phyloP scores from a whole-genome alignment of 345 rosid genomes.

The Populus pruinosa region DNA sequence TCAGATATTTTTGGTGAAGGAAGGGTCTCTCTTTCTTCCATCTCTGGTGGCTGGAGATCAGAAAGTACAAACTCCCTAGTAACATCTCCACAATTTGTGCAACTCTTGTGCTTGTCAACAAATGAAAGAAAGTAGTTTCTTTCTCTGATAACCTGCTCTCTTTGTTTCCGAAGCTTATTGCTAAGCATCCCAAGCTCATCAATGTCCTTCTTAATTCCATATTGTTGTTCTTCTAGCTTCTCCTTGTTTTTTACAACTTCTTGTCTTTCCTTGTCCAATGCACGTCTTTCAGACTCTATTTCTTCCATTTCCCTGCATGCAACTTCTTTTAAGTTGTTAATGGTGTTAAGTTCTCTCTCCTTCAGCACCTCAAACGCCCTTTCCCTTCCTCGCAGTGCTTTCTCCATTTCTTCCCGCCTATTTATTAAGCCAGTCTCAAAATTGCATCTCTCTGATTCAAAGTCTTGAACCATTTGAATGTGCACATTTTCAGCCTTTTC shows the following conservation, averaged over 20 bases:
- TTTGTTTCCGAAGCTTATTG: constrained; percentile 49
- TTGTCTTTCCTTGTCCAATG: constrained; percentile 47
- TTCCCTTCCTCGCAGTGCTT: constrained; percentile 40
- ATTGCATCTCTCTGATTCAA: constrained; percentile 47
- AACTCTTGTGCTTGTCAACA: constrained; percentile 57
- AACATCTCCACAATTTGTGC: constrained; percentile 58
- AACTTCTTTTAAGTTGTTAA: constrained; percentile 43
- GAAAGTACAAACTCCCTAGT: constrained; percentile 52
- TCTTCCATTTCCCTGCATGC: constrained; percentile 52
- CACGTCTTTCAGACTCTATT: constrained; percentile 40
- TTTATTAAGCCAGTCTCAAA: constrained; percentile 42
- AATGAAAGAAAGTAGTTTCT: constrained; percentile 51
- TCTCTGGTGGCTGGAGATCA: constrained; percentile 51
- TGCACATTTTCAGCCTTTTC: constrained; percentile 51
- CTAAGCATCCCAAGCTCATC: constrained; percentile 57
- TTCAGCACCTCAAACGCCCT: constrained; percentile 41
- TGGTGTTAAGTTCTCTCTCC: constrained; percentile 42
- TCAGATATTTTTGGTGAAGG: constrained; percentile 31
- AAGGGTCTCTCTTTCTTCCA: constrained; percentile 31
- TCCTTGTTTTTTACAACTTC: constrained; percentile 46
- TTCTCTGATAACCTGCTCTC: constrained; percentile 46
- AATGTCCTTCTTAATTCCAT: constrained; percentile 60
- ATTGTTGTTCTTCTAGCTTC: constrained; percentile 48
- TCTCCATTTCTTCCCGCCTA: constrained; percentile 53
- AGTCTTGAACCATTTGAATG: constrained; percentile 51